A percentile compares a stretch with the other conserved stretches of the same genome.
phyloP scores from a whole-genome alignment of 2,329 filamentous ascomycete genomes.

The Aspergillus flavus region DNA sequence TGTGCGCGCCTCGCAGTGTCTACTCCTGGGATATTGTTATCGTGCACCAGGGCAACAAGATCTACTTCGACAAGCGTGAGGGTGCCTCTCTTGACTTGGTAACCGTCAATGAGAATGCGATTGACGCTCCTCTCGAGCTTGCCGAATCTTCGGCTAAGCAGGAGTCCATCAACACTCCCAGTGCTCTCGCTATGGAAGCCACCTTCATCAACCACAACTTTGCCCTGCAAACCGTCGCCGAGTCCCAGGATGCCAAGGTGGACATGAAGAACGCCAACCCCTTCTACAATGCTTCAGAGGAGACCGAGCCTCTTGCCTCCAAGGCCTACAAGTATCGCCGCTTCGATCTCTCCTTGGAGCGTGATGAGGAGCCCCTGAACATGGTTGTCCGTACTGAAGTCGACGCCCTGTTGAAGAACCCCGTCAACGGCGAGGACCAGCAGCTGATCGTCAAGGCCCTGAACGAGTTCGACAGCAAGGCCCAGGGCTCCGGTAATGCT shows the following conservation, averaged over 20 bases:
- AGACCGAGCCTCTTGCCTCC: constrained; percentile 89
- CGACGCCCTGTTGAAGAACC: constrained; percentile 94
- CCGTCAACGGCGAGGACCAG: constrained; percentile 87
- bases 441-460: constrained; percentile 90
- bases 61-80: constrained; percentile 98
- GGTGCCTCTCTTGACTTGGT: constrained; percentile 95
- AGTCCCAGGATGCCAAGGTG: constrained; percentile 76
- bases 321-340: constrained; percentile 98
- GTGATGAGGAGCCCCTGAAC: constrained; percentile 89
- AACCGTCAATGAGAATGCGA: constrained; percentile 98
- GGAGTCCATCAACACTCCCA: constrained; percentile 92
- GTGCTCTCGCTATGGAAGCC: constrained; percentile 89
- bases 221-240: constrained; percentile 88
- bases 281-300: constrained; percentile 93
- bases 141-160: constrained; percentile 73
- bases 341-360: constrained; percentile 90
- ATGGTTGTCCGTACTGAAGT: constrained; percentile 92
- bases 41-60: constrained; percentile 87
- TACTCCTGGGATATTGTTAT: constrained; percentile 99
- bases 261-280: constrained; percentile 88
- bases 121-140: constrained; percentile 88
- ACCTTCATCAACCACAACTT: constrained; percentile 99
- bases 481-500: constrained; percentile 89
- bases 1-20: constrained; percentile 95
- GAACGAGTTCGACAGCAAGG: constrained; percentile 99